Base-by-base conservation (phyloP, 768 basidiomycete genomes). In the Pleurotus pulmonarius region DNA sequence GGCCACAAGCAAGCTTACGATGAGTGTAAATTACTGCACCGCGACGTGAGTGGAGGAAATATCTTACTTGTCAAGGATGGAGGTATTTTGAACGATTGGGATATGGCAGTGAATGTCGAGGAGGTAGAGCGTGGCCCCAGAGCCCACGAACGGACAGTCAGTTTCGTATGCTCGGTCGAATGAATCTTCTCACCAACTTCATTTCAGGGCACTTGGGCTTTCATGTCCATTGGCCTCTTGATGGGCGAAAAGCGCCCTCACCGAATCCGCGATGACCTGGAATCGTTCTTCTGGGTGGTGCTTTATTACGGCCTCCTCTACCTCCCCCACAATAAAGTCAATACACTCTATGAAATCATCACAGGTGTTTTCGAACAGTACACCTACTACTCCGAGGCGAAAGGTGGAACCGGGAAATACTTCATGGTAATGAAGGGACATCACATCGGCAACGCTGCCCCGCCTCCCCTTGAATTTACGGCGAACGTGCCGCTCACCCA, bases 151-250 rank as follows among this genome's bases (percentile, higher is more conserved):
- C 37, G 51, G 1, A 40, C 51, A 2, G 48, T 49, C 8, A 13
- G 48, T 12, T 29, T 7, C 34, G 9, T 44, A 44, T 44, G 4
- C 9, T 34, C 8, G 29, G 9, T 8, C 29, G 29, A 34, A 34
- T 3, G 29, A 34, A 34, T 34, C 8, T 8, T 34, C 29, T 9
- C 29, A 9, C 29, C 9, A 3, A 34, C 29, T 9, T 34, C 11
- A 9, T 8, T 34, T 34, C 20, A 73, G 70, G 70, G 72, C 0
- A 72, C 69, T 12, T 72, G 70, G 70, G 63, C 64, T n/a, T 72
- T 69, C 52, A 70, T 71, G 61, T 70, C 71, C 0, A 49, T 59
- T 0, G 55, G 45, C 4, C 54, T 73, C 2, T 61, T 70, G 2
- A 9, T 9, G 20, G 13, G 9, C 11, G 65, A 64, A 24, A 18